phyloP scores from a whole-genome alignment of 1,139 yeast genomes.

The Ogataea hybrid region DNA sequence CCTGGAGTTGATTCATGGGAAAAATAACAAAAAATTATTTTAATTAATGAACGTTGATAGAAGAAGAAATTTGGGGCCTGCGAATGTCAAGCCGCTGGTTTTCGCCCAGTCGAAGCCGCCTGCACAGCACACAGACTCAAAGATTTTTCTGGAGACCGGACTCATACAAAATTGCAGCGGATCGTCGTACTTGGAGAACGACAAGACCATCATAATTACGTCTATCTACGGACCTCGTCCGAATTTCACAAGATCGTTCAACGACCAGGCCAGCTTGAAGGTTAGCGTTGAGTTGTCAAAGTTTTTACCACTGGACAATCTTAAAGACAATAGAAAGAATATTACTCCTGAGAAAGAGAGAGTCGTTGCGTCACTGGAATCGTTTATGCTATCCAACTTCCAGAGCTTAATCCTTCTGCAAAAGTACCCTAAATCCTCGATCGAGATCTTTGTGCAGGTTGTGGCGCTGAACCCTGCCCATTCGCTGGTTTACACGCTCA shows the following conservation, averaged over 20 bases:
- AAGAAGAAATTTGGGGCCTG: constrained; percentile 70
- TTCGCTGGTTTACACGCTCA: constrained; percentile 38
- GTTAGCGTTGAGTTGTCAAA: constrained; percentile 24
- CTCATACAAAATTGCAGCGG: constrained; percentile 76
- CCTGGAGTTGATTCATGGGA: constrained; percentile 5
- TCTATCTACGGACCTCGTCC: constrained; percentile 91
- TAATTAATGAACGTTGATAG: constrained; percentile 42
- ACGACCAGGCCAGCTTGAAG: constrained; percentile 27
- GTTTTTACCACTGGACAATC: constrained; percentile 17
- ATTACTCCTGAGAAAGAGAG: constrained; percentile 12
- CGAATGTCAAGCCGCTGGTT: constrained; percentile 51
- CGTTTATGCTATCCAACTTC: constrained; percentile 57
- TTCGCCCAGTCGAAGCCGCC: constrained; percentile 29
- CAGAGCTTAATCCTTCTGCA: constrained; percentile 62
- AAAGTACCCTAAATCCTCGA: constrained; percentile 85
- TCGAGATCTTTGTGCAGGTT: constrained; percentile 73
- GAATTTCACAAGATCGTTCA: constrained; percentile 36
- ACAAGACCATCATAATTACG: constrained; percentile 59
- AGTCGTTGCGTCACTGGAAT: constrained; percentile 20
- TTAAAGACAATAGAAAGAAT: constrained; percentile 9
- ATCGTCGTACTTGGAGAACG: constrained; percentile 74
- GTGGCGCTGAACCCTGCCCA: constrained; percentile 45
- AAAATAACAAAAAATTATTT: constrained; percentile 3
- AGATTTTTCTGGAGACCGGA: constrained; percentile 49
- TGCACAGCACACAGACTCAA: not conserved